Base-by-base conservation (phyloP, 1,139 yeast species). In the Yamadazyma aaseri region DNA sequence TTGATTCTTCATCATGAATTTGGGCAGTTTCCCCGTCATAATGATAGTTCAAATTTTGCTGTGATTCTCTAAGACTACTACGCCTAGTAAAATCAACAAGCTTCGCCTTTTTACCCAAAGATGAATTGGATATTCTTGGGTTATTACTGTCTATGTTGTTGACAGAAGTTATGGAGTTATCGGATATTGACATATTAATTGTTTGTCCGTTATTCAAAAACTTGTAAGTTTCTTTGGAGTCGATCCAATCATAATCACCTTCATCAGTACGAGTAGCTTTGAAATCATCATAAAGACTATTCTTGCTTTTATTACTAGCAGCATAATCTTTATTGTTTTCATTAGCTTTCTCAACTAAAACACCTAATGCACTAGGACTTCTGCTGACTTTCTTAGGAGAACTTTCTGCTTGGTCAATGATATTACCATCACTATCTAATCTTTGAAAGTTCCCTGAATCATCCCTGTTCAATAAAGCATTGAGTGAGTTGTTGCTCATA, bases 391-490 rank as follows among this genome's bases (percentile, higher is more conserved):
- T 46, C 37, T 40, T 47, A 34, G 40, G 35, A 8, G 48, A 45
- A 25, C 37, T 32, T n/a, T 27, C 6, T 28, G 29, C 32, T n/a
- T 23, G 31, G 15, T 56, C 69, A 6, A 71, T 68, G 16, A 75
- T 63, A 46, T 76, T 74, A 2, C 81, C 81, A 46, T 72, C 73
- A 41, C 79, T 72, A 45, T 76, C 81, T 28, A 76, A 54, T 45
- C 73, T 58, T 46, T 74, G 77, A 35, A 75, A 49, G 46, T 76
- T 76, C 1, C 70, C 74, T 6, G 65, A 59, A 30, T 64, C 63
- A 30, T 64, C 68, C 36, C 66, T 49, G 20, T 51, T 51, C 33
- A 60, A 46, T 6, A 58, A 44, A 2, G 53, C 61, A 39, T 52
- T 58, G 27, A 62, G 48, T 2, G 67, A 60, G 31, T 51, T 51